Base-by-base conservation (phyloP, 129 eudicot species). In the Saposhnikovia divaricata region DNA sequence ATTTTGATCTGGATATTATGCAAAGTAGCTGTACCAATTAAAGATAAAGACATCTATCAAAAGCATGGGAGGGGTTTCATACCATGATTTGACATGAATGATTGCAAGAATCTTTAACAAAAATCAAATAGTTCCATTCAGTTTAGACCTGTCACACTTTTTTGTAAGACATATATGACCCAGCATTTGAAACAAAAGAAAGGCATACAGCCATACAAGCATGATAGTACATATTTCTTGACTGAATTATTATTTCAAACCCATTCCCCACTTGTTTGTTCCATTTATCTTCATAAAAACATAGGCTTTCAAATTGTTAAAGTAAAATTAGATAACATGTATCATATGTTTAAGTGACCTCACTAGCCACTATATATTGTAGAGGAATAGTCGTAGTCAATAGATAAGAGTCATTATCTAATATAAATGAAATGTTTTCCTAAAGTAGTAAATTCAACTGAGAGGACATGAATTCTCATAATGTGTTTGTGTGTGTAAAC, bases 161-260 rank as follows among this genome's bases (percentile, higher is more conserved):
- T 74, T 23, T 78, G 31, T 3, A 19, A 43, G 59, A 72, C 59
- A 85, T 5, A 78, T 51, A 51, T 28, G 44, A 76, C 47, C 68
- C 46, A 38, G 69, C 40, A 25, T 7, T 51, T 76, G 31, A 76
- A 51, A 28, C 16, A 51, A 19, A 76, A n/a, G 39, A 31, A 76
- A 37, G 9, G 46, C 6, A 48, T 16, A 50, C 27, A 50, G 34
- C 38, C 37, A 74, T 46, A 23, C 50, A 45, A 5, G 47, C 43
- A 46, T 74, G 31, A 34, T n/a, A 19, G 8, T 19, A 23, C 75
- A 71, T 71, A 9, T 34, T 71, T 46, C 42, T 44, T n/a, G 18
- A 47, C 42, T 25, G 27, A 43, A 74, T 25, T 74, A 74, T 45
- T 74, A 45, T 34, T 46, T 25, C 61, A 46, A 46, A 28, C 61